These are phyloP conservation scores for Ophiostoma ulmi DNA, from an alignment of 2,329 filamentous ascomycete genomes.

Conservation along the genomic window DNA sequence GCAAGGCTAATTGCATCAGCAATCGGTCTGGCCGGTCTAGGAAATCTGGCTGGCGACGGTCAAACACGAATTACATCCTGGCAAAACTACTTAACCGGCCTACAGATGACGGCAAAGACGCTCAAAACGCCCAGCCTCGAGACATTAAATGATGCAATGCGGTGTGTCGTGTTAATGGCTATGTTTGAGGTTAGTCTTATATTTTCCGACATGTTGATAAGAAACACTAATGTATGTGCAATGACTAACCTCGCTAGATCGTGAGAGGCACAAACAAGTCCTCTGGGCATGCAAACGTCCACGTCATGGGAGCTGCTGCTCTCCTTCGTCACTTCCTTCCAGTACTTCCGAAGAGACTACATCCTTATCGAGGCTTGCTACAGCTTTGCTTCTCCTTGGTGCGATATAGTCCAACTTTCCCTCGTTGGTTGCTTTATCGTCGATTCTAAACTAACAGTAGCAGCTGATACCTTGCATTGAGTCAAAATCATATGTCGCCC, in stretches of 20 bases:
- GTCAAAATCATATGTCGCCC: slow-evolving; percentile 34
- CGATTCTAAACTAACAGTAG: background rate
- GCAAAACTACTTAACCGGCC: slow-evolving; percentile 50
- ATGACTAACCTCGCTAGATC: slow-evolving; percentile 29
- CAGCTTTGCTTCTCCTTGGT: slow-evolving; percentile 56
- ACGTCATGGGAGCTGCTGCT: slow-evolving; percentile 56
- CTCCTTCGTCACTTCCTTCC: slow-evolving; percentile 48
- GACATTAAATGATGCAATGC: slow-evolving; percentile 44
- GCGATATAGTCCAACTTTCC: slow-evolving; percentile 18
- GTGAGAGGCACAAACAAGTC: slow-evolving; percentile 45
- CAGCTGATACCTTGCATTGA: background rate
- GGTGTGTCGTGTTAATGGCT: slow-evolving; percentile 53
- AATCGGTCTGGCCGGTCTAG: slow-evolving; percentile 54
- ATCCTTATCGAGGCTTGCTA: slow-evolving; percentile 48
- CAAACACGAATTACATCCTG: slow-evolving; percentile 45
- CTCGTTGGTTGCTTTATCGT: background rate
- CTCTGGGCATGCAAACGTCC: slow-evolving; percentile 49
- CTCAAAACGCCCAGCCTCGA: slow-evolving; percentile 36
- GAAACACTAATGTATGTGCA: background rate
- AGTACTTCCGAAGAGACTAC: slow-evolving; percentile 36
- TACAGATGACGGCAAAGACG: slow-evolving; percentile 44
- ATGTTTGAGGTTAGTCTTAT: slow-evolving; percentile 52
- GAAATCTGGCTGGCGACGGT: slow-evolving; percentile 47
- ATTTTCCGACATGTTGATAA: background rate
- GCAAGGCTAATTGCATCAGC: slow-evolving; percentile 50